Base-by-base conservation (phyloP, 2,329 filamentous ascomycete genomes). In the Lecanicillium sp. region DNA sequence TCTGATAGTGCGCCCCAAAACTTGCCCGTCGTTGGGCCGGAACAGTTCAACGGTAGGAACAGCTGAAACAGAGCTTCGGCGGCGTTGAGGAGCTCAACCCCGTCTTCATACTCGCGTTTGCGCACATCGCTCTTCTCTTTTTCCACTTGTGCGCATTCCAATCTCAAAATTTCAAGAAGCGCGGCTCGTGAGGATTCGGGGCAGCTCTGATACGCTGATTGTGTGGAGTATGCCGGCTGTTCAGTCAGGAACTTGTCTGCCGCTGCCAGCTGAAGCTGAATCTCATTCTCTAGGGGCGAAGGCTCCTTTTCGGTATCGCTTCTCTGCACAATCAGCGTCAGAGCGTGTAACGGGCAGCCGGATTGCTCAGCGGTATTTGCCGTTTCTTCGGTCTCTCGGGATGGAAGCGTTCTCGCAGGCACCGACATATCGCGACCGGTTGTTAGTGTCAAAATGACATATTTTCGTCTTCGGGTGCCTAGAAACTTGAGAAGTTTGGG, bases 1-100 rank as follows among this genome's bases (percentile, higher is more conserved):
- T 44, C 50, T 48, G 57, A 57, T 0, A 70, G 32, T n/a, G 70
- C 66, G 2, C 69, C 72, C 72, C 71, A 75, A 45, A 65, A 74
- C 46, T 70, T 72, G 5, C 52, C 50, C 1, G 61, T 60, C 3
- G 68, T 73, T 0, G 68, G 63, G 0, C 63, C 65, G 8, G 64
- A 55, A 19, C 64, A 63, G 2, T 56, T 49, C 0, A 54, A 30
- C 1, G 72, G 70, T 7, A 74, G 57, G 49, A 74, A 75, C 30
- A 73, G 66, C 7, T 58, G 57, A 51, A 71, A 72, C 1, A 73
- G 27, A 2, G 58, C 51, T 29, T 72, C 66, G 2, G 65, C 64
- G 24, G 61, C 62, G 49, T 72, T 72, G 47, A 70, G 66, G 1
- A 74, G 54, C 26, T 68, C 68, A 8, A 70, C 53, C 2, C 59